A percentile compares a stretch with the other conserved stretches of the same genome.
These are phyloP conservation scores for Mallotus repandus DNA, from an alignment of 441 rosid genomes.

Conservation along the genomic window DNA sequence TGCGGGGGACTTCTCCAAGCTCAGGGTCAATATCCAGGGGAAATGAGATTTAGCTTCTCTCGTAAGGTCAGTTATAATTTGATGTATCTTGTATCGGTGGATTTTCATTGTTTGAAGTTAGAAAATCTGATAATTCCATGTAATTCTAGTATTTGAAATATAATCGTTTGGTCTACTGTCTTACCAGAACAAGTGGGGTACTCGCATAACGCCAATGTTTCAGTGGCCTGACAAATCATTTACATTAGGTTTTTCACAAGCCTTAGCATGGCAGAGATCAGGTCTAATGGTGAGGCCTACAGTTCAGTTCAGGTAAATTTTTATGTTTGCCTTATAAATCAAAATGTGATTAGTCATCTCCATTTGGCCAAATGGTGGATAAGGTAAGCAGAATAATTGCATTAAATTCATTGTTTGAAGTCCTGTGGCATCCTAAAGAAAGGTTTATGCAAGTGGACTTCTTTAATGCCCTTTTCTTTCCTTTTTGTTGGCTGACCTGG, in stretches of 20 bases:
- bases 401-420: not conserved
- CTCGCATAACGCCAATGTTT: slow-evolving; percentile 78
- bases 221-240: slow-evolving; percentile 91
- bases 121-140: not conserved
- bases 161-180: slow-evolving; percentile 2
- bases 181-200: slow-evolving; percentile 76
- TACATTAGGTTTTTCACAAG: slow-evolving; percentile 64
- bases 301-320: slow-evolving; percentile 60
- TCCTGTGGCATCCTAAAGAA: not conserved
- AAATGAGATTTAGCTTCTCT: slow-evolving; percentile 91
- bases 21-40: slow-evolving; percentile 97
- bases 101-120: not conserved
- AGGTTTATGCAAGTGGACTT: not conserved
- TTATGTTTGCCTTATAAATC: not conserved
- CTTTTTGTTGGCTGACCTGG: not conserved
- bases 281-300: slow-evolving; percentile 84
- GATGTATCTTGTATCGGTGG: not conserved
- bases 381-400: not conserved
- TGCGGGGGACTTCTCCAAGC: slow-evolving; percentile 95
- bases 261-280: slow-evolving; percentile 82
- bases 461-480: not conserved
- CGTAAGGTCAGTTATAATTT: slow-evolving; percentile 51
- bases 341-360: not conserved
- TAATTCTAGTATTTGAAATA: not conserved
- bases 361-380: not conserved